Conservation (phyloP, 129 eudicot genomes). For the Logfia minima region DNA sequence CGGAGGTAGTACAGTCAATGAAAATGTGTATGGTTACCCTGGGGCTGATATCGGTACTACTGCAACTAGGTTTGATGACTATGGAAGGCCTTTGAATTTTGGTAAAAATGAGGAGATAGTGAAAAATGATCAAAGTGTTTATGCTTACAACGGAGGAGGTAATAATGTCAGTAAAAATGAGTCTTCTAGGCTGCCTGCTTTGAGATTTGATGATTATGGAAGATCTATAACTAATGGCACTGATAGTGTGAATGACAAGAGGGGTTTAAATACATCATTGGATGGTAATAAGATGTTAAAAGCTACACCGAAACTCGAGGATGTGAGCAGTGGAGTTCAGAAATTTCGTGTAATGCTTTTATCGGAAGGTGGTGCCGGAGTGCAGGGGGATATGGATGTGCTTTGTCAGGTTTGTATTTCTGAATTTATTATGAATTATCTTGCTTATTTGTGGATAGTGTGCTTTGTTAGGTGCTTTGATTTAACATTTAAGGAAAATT, state of each 20-base stretch:
- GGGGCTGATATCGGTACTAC: constrained; percentile 26
- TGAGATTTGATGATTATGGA: constrained; percentile 89
- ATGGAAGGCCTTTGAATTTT: constrained; percentile 41
- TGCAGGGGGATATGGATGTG: constrained; percentile 72
- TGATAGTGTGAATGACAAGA: constrained; percentile 33
- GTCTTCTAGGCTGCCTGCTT: constrained; percentile 26
- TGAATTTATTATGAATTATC: neutral
- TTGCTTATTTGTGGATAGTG: neutral
- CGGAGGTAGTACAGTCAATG: neutral
- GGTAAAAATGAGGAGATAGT: neutral
- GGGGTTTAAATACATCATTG: constrained; percentile 22
- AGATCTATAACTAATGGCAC: constrained; percentile 52
- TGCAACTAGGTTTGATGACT: constrained; percentile 34
- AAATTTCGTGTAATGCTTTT: constrained; percentile 71
- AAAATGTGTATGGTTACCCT: constrained; percentile 10
- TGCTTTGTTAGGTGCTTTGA: neutral
- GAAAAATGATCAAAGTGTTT: constrained; percentile 37
- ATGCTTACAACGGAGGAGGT: constrained; percentile 48
- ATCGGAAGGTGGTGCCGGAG: constrained; percentile 60
- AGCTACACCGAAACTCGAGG: constrained; percentile 56
- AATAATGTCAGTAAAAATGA: constrained; percentile 30
- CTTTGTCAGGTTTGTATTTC: constrained; percentile 73
- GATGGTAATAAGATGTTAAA: constrained; percentile 42
- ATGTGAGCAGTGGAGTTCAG: constrained; percentile 56
- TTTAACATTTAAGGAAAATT: neutral